Conservation (phyloP, 2,329 filamentous ascomycete genomes). For the Dactylellina leptospora region DNA sequence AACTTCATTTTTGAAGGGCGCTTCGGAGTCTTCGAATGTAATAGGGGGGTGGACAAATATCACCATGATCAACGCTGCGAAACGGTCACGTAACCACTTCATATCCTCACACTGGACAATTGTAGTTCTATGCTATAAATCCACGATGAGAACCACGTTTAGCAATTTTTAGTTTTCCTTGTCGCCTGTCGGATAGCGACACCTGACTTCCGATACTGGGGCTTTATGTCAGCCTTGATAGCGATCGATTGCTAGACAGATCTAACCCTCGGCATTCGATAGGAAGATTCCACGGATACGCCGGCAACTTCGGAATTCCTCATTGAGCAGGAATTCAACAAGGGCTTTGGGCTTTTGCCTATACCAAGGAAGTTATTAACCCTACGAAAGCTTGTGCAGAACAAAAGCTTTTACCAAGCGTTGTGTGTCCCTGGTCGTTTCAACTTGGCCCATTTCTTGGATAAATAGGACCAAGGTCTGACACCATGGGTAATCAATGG, state of each 20-base stretch:
- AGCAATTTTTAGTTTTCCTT: background rate
- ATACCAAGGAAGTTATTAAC: constrained; percentile 13
- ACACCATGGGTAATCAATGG: background rate
- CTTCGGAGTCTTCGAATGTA: too few species aligned
- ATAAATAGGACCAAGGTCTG: constrained; percentile 5
- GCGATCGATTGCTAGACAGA: background rate
- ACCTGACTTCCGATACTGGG: background rate
- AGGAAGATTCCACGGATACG: background rate
- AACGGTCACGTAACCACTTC: too few species aligned
- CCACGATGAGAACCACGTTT: background rate
- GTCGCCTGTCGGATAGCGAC: background rate
- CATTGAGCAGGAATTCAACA: background rate
- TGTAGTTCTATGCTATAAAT: too few species aligned
- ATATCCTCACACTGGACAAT: too few species aligned
- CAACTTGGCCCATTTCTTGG: constrained; percentile 33
- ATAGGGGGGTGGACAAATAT: too few species aligned
- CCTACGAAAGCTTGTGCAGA: too few species aligned
- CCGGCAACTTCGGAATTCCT: constrained; percentile 12
- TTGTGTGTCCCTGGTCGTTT: constrained; percentile 18
- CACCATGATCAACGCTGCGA: too few species aligned
- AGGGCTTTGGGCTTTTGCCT: background rate
- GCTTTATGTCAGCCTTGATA: background rate
- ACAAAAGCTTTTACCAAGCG: constrained; percentile 18
- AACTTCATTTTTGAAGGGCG: too few species aligned
- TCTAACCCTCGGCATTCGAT: constrained; percentile 2